phyloP scores from a whole-genome alignment of 768 basidiomycete species.

The Mycena amicta region DNA sequence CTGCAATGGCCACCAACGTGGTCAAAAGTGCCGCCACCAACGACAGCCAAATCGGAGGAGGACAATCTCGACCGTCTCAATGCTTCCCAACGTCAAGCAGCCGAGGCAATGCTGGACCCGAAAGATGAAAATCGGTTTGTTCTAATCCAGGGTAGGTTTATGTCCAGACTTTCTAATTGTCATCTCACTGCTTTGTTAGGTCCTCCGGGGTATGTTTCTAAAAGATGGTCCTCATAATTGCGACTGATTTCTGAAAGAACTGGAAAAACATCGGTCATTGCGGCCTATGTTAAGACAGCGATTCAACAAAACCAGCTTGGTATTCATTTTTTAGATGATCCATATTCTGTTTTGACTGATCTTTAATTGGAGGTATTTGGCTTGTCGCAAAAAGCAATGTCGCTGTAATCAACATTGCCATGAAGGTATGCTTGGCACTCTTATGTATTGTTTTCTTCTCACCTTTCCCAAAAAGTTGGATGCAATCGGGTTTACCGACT shows the following conservation, averaged over 20 bases:
- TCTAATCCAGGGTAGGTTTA: constrained; percentile 44
- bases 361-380: constrained; percentile 57
- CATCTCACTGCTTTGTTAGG: constrained; percentile 21
- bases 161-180: not conserved
- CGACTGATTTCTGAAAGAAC: constrained; percentile 30
- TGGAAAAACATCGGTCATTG: constrained; percentile 76
- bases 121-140: constrained; percentile 39
- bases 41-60: not conserved
- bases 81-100: constrained; percentile 48
- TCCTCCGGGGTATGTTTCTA: constrained; percentile 49
- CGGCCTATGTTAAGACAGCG: constrained; percentile 57
- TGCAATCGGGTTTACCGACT: constrained; percentile 53
- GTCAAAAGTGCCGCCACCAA: constrained; percentile 20
- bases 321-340: not conserved
- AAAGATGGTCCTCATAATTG: not conserved
- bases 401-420: constrained; percentile 85
- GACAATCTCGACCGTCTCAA: constrained; percentile 36
- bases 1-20: constrained; percentile 48
- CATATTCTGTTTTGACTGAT: not conserved
- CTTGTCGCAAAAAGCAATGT: constrained; percentile 85
- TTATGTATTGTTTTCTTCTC: not conserved
- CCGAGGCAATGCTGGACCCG: constrained; percentile 49
- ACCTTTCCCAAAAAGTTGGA: constrained; percentile 56
- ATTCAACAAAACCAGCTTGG: constrained; percentile 32
- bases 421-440: constrained; percentile 10